A percentile compares a stretch with the other conserved stretches of the same genome.
Conservation (phyloP, 305 asterid species). For the Salvia sclarea region DNA sequence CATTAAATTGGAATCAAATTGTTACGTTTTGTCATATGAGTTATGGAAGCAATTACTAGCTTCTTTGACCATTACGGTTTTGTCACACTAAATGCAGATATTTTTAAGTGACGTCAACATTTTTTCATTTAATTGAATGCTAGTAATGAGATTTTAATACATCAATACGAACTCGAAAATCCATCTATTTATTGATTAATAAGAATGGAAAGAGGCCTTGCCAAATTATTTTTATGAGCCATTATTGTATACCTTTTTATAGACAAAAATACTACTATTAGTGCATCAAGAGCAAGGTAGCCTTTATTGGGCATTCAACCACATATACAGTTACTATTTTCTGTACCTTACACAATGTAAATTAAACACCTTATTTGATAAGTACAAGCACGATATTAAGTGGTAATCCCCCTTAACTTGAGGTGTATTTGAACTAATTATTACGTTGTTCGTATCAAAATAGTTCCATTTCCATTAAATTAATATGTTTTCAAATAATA, state of each 20-base stretch:
- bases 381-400: background rate
- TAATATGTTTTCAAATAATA: background rate
- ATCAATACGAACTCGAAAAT: background rate
- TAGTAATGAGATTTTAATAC: background rate
- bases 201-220: background rate
- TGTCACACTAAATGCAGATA: constrained; percentile 2
- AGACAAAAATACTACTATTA: background rate
- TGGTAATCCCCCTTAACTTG: background rate
- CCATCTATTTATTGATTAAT: background rate
- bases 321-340: background rate
- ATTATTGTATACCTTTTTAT: background rate
- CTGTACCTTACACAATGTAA: background rate
- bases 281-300: background rate
- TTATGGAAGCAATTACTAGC: background rate
- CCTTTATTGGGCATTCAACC: background rate
- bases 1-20: background rate
- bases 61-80: constrained; percentile 14
- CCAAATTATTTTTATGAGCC: background rate
- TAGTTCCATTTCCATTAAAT: background rate
- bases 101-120: background rate
- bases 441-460: background rate
- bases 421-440: no score
- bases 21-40: constrained; percentile 20
- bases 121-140: background rate
- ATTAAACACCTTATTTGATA: background rate